These are phyloP conservation scores for Microdochium trichocladiopsis DNA, from an alignment of 2,329 filamentous ascomycete species.

Conservation along the genomic window DNA sequence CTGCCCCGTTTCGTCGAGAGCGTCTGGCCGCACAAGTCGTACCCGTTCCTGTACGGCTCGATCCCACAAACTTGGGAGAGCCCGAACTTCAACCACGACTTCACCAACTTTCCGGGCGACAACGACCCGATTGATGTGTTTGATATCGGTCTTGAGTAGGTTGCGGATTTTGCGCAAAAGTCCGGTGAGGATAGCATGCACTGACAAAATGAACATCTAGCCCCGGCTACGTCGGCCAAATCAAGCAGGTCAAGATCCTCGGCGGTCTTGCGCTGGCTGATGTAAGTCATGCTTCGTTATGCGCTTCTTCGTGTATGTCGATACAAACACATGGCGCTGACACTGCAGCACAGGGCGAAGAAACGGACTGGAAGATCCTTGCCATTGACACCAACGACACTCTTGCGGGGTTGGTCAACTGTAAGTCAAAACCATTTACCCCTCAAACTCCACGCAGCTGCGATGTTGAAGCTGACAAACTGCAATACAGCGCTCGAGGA, in stretches of 20 bases:
- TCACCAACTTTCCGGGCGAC: conserved; percentile 28
- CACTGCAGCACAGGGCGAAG: conserved; percentile 11
- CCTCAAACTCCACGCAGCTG: rapidly evolving
- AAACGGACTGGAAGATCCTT: conserved; percentile 32
- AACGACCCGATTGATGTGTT: conserved; percentile 35
- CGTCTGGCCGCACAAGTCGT: conserved; percentile 34
- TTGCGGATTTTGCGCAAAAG: too few species aligned
- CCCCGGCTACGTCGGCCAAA: conserved; percentile 25
- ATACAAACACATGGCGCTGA: background rate
- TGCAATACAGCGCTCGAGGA: conserved; percentile 21
- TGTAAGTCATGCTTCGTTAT: conserved; percentile 10
- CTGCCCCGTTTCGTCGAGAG: conserved; percentile 30
- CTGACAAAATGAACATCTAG: conserved; percentile 3
- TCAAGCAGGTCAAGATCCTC: conserved; percentile 33
- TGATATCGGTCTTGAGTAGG: conserved; percentile 25
- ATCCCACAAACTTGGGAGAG: conserved; percentile 37
- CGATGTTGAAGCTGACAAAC: rapidly evolving
- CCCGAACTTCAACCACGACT: conserved; percentile 29
- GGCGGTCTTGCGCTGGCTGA: conserved; percentile 31
- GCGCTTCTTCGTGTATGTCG: background rate
- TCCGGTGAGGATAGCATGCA: too few species aligned
- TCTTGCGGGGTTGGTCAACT: conserved; percentile 22
- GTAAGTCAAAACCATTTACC: too few species aligned
- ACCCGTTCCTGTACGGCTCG: conserved; percentile 34
- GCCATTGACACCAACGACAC: conserved; percentile 29